Base-by-base conservation (phyloP, 2,329 filamentous ascomycete species). In the Fusarium sterilihyphosum region DNA sequence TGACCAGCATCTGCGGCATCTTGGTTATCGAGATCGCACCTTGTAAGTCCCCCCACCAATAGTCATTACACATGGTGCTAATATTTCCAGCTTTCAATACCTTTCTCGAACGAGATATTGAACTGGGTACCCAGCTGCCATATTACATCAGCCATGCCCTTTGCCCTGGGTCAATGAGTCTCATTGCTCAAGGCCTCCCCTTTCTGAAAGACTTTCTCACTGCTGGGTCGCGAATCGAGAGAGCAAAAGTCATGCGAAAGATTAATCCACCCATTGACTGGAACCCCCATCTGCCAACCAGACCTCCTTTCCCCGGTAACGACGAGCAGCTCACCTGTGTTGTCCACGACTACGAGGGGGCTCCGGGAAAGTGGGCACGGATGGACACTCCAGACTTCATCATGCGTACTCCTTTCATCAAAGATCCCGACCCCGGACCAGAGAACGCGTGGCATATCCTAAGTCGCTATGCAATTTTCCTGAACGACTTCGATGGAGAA, bases 101-200 rank as follows among this genome's bases (percentile, higher is more conserved):
- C 6, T 70, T 70, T 24, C 47, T 73, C 13, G 38, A 73, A n/a
- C 35, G 59, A 2, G 70, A 71, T 22, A 50, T 73, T 26, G 40
- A 44, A 20, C 13, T 71, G 11, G 71, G 71, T 6, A 20, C 24
- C 7, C 11, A 57, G 12, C 6, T 73, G 7, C 60, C 52, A 8
- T 31, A 22, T 31, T 73, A 71, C 37, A 61, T 64, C 24, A 38
- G 16, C 17, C 4, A 40, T 8, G 35, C 54, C 8, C 5, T 26
- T 3, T 17, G 7, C 13, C 43, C 40, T 4, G 49, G 46, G 1
- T 24, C 33, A 40, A 70, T 66, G 60, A 29, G 22, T 8, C 26
- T 52, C 10, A 13, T 73, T 7, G 17, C 20, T 5, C 13, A 52
- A 10, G 66, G 70, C 1, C 53, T 73, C 13, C 18, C 50, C 4